A percentile compares a stretch with the other conserved stretches of the same genome.
Conservation (phyloP, 768 basidiomycete species). For the Lyophyllum semitale region DNA sequence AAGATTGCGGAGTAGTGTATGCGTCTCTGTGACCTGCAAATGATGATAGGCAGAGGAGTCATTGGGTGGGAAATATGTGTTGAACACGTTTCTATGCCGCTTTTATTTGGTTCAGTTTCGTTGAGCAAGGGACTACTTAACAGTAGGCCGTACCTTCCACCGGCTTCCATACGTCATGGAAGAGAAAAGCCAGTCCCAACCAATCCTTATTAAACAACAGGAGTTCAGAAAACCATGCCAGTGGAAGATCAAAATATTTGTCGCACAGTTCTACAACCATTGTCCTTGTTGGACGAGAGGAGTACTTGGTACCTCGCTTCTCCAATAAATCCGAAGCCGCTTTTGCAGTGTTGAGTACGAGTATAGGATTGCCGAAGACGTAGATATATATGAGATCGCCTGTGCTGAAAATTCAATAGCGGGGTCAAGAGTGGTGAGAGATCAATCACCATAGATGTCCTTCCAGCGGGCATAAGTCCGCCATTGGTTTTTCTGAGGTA, state of each 20-base stretch:
- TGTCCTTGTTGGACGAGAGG: slow-evolving; percentile 39
- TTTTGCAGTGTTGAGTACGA: slow-evolving; percentile 45
- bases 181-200: slow-evolving; percentile 49
- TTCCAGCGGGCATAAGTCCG: slow-evolving; percentile 47
- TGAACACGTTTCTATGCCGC: slow-evolving; percentile 41
- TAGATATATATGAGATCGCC: slow-evolving; percentile 50
- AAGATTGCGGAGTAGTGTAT: slow-evolving; percentile 38
- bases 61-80: slow-evolving; percentile 35
- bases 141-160: slow-evolving; percentile 18
- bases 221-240: neutral
- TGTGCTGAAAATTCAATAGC: slow-evolving; percentile 16
- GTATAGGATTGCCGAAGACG: slow-evolving; percentile 46
- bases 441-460: slow-evolving; percentile 37
- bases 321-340: slow-evolving; percentile 47
- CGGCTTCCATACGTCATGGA: slow-evolving; percentile 24
- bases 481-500: slow-evolving; percentile 45
- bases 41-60: slow-evolving; percentile 26
- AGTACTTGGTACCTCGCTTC: slow-evolving; percentile 44
- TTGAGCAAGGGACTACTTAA: neutral
- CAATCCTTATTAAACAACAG: slow-evolving; percentile 33
- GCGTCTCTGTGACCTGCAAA: slow-evolving; percentile 35
- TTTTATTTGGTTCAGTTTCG: slow-evolving; percentile 21
- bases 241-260: neutral
- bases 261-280: slow-evolving; percentile 48
- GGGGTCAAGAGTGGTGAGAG: neutral